Evolutionary conservation across 1,284 basidiomycete genomes (phyloP).

Genomic region (Irpex sp.): DNA sequence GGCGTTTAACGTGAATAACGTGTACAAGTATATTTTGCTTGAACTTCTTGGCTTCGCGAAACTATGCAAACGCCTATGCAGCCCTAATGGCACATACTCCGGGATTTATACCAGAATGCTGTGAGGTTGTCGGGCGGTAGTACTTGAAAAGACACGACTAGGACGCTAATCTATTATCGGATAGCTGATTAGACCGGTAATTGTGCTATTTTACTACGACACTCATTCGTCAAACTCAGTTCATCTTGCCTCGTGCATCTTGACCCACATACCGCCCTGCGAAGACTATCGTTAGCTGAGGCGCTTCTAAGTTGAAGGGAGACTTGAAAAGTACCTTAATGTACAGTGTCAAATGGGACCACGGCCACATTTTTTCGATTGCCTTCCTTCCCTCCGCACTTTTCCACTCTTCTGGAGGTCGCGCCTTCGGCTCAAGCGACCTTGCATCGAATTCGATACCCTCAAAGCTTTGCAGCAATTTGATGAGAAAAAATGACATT

Average conservation of each 20-base stretch:
- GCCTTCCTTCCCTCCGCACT: slow-evolving; percentile 40
- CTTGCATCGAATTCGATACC: slow-evolving; percentile 36
- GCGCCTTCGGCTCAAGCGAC: slow-evolving; percentile 39
- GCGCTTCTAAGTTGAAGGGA: background rate
- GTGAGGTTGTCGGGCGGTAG: too few relatives aligned
- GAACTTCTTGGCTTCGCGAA: too few relatives aligned
- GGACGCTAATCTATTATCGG: too few relatives aligned
- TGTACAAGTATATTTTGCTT: too few relatives aligned
- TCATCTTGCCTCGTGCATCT: slow-evolving; percentile 28
- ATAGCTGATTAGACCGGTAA: too few relatives aligned
- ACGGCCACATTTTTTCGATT: slow-evolving; percentile 43
- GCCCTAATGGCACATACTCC: too few relatives aligned
- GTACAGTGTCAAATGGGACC: slow-evolving; percentile 48
- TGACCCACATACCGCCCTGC: slow-evolving; percentile 36
- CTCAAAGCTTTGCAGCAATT: slow-evolving; percentile 44
- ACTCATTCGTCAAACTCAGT: background rate
- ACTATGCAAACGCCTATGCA: too few relatives aligned
- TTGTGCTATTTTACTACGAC: background rate
- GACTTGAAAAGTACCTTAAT: slow-evolving; percentile 36
- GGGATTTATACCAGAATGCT: too few relatives aligned
- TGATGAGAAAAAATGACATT: slow-evolving; percentile 48
- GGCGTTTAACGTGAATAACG: too few relatives aligned
- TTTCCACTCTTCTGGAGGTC: slow-evolving; percentile 41
- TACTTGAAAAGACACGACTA: too few relatives aligned
- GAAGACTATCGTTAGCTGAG: background rate